Evolutionary conservation across 1,284 basidiomycete species (phyloP).

Genomic region (Pyrrhoderma noxium): DNA sequence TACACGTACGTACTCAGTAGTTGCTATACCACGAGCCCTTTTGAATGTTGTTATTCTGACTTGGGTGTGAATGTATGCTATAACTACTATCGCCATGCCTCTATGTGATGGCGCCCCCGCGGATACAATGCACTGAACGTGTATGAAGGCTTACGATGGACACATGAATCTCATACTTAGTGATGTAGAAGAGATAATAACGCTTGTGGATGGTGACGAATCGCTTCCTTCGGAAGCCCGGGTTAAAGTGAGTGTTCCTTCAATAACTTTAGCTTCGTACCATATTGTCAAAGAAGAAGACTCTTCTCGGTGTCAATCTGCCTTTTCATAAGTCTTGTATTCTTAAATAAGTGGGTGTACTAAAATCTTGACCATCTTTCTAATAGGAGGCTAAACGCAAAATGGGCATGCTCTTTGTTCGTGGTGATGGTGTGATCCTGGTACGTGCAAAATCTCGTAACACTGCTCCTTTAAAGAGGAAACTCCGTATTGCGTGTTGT

Average conservation of each 20-base stretch:
- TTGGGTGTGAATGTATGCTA: constrained; percentile 19
- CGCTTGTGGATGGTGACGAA: constrained; percentile 76
- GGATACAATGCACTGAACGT: too few relatives aligned
- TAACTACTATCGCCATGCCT: too few relatives aligned
- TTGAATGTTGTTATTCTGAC: constrained; percentile 18
- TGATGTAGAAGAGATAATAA: constrained; percentile 95
- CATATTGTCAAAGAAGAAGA: too few relatives aligned
- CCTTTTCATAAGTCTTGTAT: too few relatives aligned
- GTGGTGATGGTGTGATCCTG: constrained; percentile 91
- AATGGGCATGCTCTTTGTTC: constrained; percentile 97
- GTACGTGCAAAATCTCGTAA: constrained; percentile 41
- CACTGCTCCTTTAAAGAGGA: too few relatives aligned
- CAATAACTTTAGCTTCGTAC: too few relatives aligned
- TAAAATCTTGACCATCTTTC: not conserved
- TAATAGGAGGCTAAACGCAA: constrained; percentile 85
- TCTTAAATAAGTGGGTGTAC: not conserved
- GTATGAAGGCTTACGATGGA: constrained; percentile 87
- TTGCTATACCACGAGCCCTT: too few relatives aligned
- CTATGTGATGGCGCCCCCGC: too few relatives aligned
- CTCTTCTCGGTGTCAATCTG: too few relatives aligned
- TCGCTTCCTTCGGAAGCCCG: constrained; percentile 43
- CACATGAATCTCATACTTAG: constrained; percentile 99
- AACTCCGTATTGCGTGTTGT: too few relatives aligned
- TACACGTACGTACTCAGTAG: constrained; percentile 80
- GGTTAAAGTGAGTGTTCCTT: constrained; percentile 48